These are phyloP conservation scores for Ophiostoma fasciatum DNA, from an alignment of 2,329 filamentous ascomycete species.

Conservation along the genomic window DNA sequence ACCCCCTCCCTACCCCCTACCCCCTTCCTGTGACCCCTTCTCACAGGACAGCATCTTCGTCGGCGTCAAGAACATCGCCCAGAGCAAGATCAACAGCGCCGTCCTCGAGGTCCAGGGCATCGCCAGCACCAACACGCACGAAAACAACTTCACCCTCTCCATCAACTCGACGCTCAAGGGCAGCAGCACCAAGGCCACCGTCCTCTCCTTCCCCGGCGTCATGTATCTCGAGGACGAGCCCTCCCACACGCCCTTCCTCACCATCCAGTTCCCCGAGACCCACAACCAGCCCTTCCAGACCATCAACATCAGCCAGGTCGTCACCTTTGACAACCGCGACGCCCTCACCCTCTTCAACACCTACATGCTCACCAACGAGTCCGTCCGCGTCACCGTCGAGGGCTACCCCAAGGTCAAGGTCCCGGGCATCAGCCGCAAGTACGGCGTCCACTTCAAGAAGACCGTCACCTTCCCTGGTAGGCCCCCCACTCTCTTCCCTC, in stretches of 20 bases:
- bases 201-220: constrained; percentile 34
- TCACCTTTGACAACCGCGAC: constrained; percentile 29
- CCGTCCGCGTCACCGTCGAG: constrained; percentile 32
- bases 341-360: constrained; percentile 41
- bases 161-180: constrained; percentile 42
- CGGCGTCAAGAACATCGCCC: constrained; percentile 39
- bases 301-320: constrained; percentile 36
- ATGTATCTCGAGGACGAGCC: constrained; percentile 39
- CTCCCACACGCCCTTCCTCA: constrained; percentile 33
- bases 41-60: no score
- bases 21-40: no score
- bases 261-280: constrained; percentile 36
- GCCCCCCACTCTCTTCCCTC: no score
- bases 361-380: constrained; percentile 35
- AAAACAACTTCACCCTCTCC: constrained; percentile 31
- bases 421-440: constrained; percentile 31
- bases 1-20: no score
- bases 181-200: constrained; percentile 35
- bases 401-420: constrained; percentile 39
- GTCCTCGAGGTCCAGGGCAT: constrained; percentile 37
- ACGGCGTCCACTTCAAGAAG: constrained; percentile 40
- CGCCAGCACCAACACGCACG: constrained; percentile 29
- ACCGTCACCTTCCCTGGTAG: constrained; percentile 26
- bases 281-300: constrained; percentile 30
- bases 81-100: constrained; percentile 38